Evolutionary conservation across 2,329 filamentous ascomycete genomes (phyloP).

Genomic region (Dothideomycetes sp.): DNA sequence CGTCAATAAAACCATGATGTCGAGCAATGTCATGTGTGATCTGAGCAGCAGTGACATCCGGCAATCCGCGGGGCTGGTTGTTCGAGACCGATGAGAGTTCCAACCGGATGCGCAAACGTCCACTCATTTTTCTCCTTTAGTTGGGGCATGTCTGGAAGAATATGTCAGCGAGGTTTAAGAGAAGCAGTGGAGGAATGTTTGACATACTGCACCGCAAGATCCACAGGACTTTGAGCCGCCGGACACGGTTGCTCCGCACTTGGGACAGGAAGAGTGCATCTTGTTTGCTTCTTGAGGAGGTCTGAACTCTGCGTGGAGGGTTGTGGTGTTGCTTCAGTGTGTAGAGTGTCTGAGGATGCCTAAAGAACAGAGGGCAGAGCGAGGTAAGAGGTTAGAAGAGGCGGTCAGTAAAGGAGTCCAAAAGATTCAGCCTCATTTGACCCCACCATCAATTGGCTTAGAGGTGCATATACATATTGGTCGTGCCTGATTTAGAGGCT

Average conservation of each 20-base stretch:
- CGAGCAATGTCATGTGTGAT: no score
- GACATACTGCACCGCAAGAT: constrained; percentile 25
- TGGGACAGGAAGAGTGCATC: constrained; percentile 21
- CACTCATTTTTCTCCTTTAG: no score
- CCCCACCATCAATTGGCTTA: neutral
- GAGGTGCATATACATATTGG: no score
- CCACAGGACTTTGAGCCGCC: constrained; percentile 25
- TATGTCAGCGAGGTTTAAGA: neutral
- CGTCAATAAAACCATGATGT: no score
- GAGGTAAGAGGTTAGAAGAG: neutral
- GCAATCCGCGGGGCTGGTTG: no score
- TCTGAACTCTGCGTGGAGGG: neutral
- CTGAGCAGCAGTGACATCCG: no score
- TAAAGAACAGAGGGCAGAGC: constrained; percentile 2
- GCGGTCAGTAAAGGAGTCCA: no score
- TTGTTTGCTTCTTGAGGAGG: constrained; percentile 1
- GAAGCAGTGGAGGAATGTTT: neutral
- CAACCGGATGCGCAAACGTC: no score
- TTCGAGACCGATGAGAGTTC: no score
- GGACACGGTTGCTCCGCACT: constrained; percentile 23
- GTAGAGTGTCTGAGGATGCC: neutral
- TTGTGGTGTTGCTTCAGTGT: constrained; percentile 1
- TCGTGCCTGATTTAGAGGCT: no score
- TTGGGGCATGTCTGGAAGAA: constrained; percentile 21
- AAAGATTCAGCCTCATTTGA: constrained; percentile 7